A percentile compares a stretch with the other conserved stretches of the same genome.
phyloP scores from a whole-genome alignment of 1,139 yeast genomes.

The Diutina mesorugosa region DNA sequence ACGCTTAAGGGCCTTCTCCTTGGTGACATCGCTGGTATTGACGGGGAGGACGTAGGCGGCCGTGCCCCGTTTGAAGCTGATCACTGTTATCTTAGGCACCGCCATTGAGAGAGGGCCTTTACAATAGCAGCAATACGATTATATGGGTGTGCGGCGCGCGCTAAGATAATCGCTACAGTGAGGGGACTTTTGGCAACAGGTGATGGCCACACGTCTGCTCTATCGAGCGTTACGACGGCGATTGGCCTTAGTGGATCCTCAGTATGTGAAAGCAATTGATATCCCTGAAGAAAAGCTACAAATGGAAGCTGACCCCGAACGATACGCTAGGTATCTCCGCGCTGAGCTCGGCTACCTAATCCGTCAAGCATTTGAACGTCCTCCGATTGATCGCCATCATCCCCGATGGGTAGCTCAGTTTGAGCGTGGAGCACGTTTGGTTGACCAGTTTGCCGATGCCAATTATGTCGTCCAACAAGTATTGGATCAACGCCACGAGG shows the following conservation, averaged over 20 bases:
- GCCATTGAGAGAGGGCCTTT: background rate
- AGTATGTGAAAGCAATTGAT: background rate
- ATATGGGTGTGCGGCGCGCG: background rate
- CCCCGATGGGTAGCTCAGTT: background rate
- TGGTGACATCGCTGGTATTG: slow-evolving; percentile 8
- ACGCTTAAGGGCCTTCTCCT: slow-evolving; percentile 17
- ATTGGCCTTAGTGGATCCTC: background rate
- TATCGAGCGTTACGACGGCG: background rate
- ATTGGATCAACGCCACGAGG: background rate
- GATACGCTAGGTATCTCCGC: background rate
- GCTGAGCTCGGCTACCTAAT: background rate
- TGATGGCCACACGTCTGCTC: background rate
- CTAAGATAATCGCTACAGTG: background rate
- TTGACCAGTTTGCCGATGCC: background rate
- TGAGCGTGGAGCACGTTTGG: background rate
- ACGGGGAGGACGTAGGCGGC: slow-evolving; percentile 32
- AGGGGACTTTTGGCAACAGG: background rate
- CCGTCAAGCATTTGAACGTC: background rate
- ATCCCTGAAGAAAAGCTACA: background rate
- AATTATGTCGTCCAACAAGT: background rate
- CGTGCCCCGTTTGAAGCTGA: slow-evolving; percentile 31
- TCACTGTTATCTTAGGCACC: slow-evolving; percentile 12
- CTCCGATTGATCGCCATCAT: background rate
- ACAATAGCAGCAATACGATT: background rate
- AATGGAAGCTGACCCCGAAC: background rate